Base-by-base conservation (phyloP, 345 rosid species). In the Eucalyptus polybractea region DNA sequence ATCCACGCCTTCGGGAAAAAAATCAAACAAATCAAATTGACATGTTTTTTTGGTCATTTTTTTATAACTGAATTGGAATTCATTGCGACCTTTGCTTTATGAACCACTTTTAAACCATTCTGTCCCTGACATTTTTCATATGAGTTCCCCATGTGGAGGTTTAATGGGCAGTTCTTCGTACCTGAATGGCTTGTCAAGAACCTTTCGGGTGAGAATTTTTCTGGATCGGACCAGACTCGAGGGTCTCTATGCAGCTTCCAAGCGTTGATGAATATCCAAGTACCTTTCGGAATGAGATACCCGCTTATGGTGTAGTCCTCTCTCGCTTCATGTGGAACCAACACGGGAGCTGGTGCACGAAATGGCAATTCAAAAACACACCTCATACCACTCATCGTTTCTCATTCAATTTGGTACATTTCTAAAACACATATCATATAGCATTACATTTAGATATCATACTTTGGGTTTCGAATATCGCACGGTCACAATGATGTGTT, bases 191-290 rank as follows among this genome's bases (percentile, higher is more conserved):
- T 86, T 3, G 45, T 86, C 87, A 86, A 44, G 89, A 93, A 93
- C 81, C 94, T 90, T 44, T 88, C 91, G 2, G 94, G 93, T 15
- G 51, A 22, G 50, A 91, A 91, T 45, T 60, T n/a, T 3, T 88
- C 24, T 3, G 93, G 93, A 29, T 92, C 86, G 2, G 90, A 86
- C 95, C 95, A 94, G 5, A 91, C 87, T 3, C 54, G 90, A 15
- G 94, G 93, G 90, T 94, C 94, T 21, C 91, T 90, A 16, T 93
- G 94, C 16, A 94, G 53, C 88, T 92, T 91, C 93, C 94, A 93
- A 13, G 89, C 29, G 60, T 92, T 92, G 50, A 90, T 87, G 7
- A 93, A 24, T 44, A 93, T 13, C 33, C 91, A 89, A 13, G 92
- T 90, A 16, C 92, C 94, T 40, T 90, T 91, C 1, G 86, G 72